Base-by-base conservation (phyloP, 78 protist genomes). In the Polysphondylium violaceum region DNA sequence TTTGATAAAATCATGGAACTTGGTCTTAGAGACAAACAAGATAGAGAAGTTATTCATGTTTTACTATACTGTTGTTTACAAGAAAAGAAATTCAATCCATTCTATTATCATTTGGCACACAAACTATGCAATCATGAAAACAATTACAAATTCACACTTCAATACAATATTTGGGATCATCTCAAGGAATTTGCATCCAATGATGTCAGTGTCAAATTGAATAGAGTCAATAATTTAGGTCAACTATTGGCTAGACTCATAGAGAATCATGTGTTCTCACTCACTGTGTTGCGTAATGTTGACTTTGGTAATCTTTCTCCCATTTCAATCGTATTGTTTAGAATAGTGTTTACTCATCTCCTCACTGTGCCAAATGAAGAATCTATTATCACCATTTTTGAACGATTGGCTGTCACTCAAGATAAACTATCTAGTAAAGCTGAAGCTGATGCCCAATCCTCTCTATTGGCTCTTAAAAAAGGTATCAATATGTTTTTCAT, bases 31-130 rank as follows among this genome's bases (percentile, higher is more conserved):
- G 93, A 77, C 27, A 81, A 81, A 43, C 93, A 88, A 59, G 93
- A 88, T 50, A 55, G 76, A 33, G 93, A 88, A 23, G 93, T 88
- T 25, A 64, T 88, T 21, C 61, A 88, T 47, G 77, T 75, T 1
- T 14, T 75, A 0, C 14, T 88, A 33, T 86, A 88, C 43, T 88
- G 93, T 72, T 88, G 93, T 29, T 41, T 88, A n/a, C 65, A 88
- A 19, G 93, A 88, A 44, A 88, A 88, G 93, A 74, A 88, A 31
- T 88, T 76, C 68, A 88, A 88, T 43, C 77, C 93, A 19, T 88
- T 75, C 58, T 88, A 88, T 64, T 88, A 55, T 38, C 93, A 88
- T 41, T 56, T 81, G 1, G 17, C 61, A 1, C 50, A 68, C 14
- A 27, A 71, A 31, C 31, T 81, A 5, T 61, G 74, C 17, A 21